Evolutionary conservation across 2,329 filamentous ascomycete species (phyloP).

Genomic region (Alternaria hordeiaustralica): DNA sequence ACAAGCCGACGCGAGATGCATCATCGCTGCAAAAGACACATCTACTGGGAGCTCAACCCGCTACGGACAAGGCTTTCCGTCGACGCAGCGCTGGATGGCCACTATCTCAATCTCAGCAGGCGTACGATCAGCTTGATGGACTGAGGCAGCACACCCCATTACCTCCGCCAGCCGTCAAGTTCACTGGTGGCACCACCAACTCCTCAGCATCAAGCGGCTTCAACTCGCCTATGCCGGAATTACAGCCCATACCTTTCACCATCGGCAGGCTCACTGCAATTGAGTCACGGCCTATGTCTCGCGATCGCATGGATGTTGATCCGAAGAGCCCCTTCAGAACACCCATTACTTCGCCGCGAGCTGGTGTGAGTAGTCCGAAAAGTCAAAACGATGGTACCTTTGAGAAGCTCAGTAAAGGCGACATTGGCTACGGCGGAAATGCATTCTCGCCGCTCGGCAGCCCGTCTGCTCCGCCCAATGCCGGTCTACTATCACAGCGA

Average conservation of each 20-base stretch:
- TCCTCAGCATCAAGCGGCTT: conserved; percentile 29
- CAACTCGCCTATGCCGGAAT: conserved; percentile 34
- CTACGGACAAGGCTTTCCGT: conserved; percentile 34
- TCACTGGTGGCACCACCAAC: conserved; percentile 36
- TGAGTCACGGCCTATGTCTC: conserved; percentile 40
- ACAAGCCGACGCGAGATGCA: conserved; percentile 68
- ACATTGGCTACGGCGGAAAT: conserved; percentile 55
- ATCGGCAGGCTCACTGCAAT: conserved; percentile 42
- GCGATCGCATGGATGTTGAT: conserved; percentile 44
- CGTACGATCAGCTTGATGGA: conserved; percentile 35
- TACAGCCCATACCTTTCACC: conserved; percentile 62
- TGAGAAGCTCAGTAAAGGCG: conserved; percentile 71
- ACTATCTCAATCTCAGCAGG: conserved; percentile 35
- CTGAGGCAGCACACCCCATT: conserved; percentile 30
- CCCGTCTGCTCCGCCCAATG: conserved; percentile 66
- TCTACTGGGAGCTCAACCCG: conserved; percentile 27
- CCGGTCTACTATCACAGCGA: conserved; percentile 73
- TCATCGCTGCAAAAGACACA: conserved; percentile 29
- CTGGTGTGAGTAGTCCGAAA: conserved; percentile 25
- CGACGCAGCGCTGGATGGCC: conserved; percentile 44
- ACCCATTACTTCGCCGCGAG: conserved; percentile 25
- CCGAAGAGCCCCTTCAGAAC: conserved; percentile 31
- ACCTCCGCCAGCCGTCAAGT: conserved; percentile 42
- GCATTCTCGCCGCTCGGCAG: conserved; percentile 38
- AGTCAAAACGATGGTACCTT: conserved; percentile 53